Evolutionary conservation across 208 protist genomes (phyloP).

Genomic region (Angomonas desouzai): DNA sequence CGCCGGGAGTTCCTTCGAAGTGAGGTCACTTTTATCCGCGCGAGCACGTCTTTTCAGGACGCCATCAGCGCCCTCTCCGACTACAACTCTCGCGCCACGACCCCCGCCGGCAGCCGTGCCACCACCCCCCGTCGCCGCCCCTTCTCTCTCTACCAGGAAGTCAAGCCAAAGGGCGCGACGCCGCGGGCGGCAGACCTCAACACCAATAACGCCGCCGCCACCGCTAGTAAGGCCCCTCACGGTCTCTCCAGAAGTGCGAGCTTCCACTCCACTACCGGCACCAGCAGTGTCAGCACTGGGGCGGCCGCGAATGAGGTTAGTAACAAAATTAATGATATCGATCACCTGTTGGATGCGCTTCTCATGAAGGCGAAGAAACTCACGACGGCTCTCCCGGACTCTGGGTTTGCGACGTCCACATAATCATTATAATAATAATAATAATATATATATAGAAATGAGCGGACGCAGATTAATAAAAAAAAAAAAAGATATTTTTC

Average conservation of each 20-base stretch:
- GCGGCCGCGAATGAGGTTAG: background rate
- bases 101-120: conserved; percentile 13
- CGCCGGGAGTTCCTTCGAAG: conserved; percentile 29
- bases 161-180: conserved; percentile 32
- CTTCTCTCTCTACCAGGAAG: conserved; percentile 40
- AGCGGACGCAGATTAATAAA: background rate
- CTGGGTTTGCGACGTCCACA: background rate
- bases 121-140: conserved; percentile 18
- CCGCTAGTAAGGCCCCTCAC: background rate
- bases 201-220: background rate
- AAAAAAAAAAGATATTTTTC: conserved; percentile 12
- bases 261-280: background rate
- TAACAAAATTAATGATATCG: background rate
- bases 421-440: background rate
- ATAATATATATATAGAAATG: conserved; percentile 1
- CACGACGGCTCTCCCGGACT: background rate
- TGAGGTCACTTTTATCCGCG: conserved; percentile 43
- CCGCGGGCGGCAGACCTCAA: conserved; percentile 1
- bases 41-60: conserved; percentile 44
- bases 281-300: background rate
- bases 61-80: conserved; percentile 21
- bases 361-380: background rate
- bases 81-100: conserved; percentile 9
- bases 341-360: background rate
- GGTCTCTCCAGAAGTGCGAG: background rate